Evolutionary conservation across 73 alveolate species (phyloP).

Genomic region (Paramecium octaurelia): DNA sequence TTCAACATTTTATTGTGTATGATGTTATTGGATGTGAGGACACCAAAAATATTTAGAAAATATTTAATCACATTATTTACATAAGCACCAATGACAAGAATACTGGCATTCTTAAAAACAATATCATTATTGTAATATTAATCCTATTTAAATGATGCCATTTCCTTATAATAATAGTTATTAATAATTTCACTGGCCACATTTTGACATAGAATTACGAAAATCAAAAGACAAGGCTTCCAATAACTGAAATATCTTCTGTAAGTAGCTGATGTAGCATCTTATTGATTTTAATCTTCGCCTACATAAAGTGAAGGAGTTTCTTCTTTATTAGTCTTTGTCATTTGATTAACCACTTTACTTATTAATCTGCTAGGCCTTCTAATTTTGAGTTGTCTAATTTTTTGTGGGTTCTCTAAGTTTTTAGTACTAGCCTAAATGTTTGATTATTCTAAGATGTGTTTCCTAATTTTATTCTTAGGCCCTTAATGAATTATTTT

Average conservation of each 20-base stretch:
- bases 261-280: neutral
- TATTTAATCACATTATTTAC: neutral
- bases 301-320: neutral
- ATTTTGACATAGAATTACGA: neutral
- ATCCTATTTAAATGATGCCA: neutral
- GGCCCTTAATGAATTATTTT: slow-evolving; percentile 4
- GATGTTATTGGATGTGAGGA: neutral
- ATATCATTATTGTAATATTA: neutral
- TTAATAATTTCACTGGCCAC: neutral
- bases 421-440: neutral
- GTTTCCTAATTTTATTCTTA: neutral
- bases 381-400: neutral
- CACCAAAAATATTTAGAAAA: neutral
- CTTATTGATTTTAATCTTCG: neutral
- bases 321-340: neutral
- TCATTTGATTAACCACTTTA: neutral
- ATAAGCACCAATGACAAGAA: neutral
- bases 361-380: neutral
- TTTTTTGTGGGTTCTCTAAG: neutral
- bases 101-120: neutral
- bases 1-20: slow-evolving; percentile 54
- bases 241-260: slow-evolving; percentile 30
- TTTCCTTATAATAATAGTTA: neutral
- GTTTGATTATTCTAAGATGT: neutral
- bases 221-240: neutral